Evolutionary conservation across 331 rosid species (phyloP).

Genomic region (Quercus tomentella): DNA sequence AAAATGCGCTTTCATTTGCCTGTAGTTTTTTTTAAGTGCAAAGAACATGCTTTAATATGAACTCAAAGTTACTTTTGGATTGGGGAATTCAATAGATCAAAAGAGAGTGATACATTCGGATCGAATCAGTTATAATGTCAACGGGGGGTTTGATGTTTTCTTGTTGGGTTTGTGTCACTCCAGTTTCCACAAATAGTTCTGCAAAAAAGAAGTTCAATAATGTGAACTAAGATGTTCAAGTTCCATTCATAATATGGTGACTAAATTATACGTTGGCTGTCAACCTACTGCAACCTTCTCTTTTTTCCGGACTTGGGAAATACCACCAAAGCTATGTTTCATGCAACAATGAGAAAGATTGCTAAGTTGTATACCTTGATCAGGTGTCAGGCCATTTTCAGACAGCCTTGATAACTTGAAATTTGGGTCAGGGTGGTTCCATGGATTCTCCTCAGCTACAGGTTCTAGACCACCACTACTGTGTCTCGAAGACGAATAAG

Average conservation of each 20-base stretch:
- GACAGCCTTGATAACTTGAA: conserved; percentile 44
- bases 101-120: conserved; percentile 47
- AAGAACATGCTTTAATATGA: not conserved
- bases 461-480: conserved; percentile 57
- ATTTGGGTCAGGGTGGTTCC: conserved; percentile 28
- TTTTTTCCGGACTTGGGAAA: not conserved
- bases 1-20: conserved; percentile 78
- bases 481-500: conserved; percentile 50
- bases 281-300: no score
- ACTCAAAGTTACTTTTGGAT: conserved; percentile 5
- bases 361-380: conserved; percentile 48
- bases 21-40: conserved; percentile 21
- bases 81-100: not conserved
- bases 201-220: conserved; percentile 27
- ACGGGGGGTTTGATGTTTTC: conserved; percentile 26
- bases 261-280: no score
- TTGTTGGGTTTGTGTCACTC: conserved; percentile 63
- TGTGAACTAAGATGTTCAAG: conserved; percentile 1
- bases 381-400: conserved; percentile 44
- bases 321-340: not conserved
- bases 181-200: conserved; percentile 82
- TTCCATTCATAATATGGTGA: not conserved
- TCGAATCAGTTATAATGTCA: conserved; percentile 63
- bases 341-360: conserved; percentile 1
- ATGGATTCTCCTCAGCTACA: conserved; percentile 47